Conservation (phyloP, 1,284 basidiomycete genomes). For the Sanghuangporus baumii region DNA sequence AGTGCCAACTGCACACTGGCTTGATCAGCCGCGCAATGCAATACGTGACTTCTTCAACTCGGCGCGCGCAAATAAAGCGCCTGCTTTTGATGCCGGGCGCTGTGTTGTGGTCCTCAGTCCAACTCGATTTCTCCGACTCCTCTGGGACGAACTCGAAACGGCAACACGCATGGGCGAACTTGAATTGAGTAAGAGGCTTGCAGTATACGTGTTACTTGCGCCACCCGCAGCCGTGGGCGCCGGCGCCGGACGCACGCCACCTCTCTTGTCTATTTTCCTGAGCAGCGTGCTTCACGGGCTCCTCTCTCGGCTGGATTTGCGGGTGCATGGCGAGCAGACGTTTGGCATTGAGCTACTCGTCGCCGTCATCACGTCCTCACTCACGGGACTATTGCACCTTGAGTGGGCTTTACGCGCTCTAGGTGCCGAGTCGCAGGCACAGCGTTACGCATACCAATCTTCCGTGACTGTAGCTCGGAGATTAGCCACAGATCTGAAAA, state of each 20-base stretch:
- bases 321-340: conserved; percentile 44
- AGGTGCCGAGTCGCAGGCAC: conserved; percentile 39
- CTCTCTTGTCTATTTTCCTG: conserved; percentile 67
- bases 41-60: conserved; percentile 49
- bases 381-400: conserved; percentile 60
- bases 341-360: conserved; percentile 56
- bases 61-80: conserved; percentile 54
- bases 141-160: conserved; percentile 57
- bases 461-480: conserved; percentile 57
- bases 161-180: conserved; percentile 49
- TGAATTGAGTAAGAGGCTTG: conserved; percentile 54
- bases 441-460: conserved; percentile 46
- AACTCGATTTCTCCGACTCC: conserved; percentile 49
- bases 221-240: conserved; percentile 38
- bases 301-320: conserved; percentile 48
- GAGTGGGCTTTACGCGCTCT: conserved; percentile 56
- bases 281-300: conserved; percentile 50
- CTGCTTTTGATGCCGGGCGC: conserved; percentile 55
- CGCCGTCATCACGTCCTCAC: conserved; percentile 52
- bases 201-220: conserved; percentile 53
- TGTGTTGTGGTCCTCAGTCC: conserved; percentile 53
- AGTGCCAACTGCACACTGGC: conserved; percentile 27
- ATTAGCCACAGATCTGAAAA: conserved; percentile 51
- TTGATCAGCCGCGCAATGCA: conserved; percentile 43
- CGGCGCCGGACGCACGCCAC: conserved; percentile 37